Percentiles rank a stretch among this genome's conserved stretches.
These are phyloP conservation scores for Exophiala viscosa DNA, from an alignment of 2,329 filamentous ascomycete genomes.

Conservation along the genomic window DNA sequence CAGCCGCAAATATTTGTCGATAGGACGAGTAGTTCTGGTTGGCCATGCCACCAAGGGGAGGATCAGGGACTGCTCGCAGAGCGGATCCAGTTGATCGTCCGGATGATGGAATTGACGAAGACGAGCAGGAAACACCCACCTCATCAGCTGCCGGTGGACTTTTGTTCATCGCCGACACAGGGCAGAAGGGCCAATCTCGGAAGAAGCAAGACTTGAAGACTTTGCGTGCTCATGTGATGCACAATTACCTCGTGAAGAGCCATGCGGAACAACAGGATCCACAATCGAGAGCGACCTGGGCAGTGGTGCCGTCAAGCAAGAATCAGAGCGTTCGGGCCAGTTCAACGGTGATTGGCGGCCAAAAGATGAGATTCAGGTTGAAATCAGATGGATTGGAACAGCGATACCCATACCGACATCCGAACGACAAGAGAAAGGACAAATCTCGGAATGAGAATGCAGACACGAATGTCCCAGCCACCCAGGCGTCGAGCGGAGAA, in stretches of 20 bases:
- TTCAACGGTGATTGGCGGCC: background rate
- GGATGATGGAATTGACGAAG: too few relatives aligned
- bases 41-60: too few relatives aligned
- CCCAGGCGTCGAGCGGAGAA: background rate
- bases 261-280: slow-evolving; percentile 5
- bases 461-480: background rate
- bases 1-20: too few relatives aligned
- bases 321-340: background rate
- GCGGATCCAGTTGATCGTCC: too few relatives aligned
- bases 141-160: slow-evolving; percentile 1
- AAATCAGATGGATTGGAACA: slow-evolving; percentile 6
- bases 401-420: slow-evolving; percentile 3
- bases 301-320: background rate
- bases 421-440: slow-evolving; percentile 8
- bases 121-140: too few relatives aligned
- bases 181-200: background rate
- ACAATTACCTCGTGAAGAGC: slow-evolving; percentile 15
- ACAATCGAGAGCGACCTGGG: background rate
- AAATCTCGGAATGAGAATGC: background rate
- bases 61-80: too few relatives aligned
- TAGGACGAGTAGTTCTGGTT: too few relatives aligned
- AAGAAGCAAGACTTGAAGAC: slow-evolving; percentile 7
- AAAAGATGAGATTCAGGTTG: slow-evolving; percentile 18
- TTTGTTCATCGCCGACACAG: slow-evolving; percentile 11
- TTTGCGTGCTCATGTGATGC: slow-evolving; percentile 17